These are phyloP conservation scores for Claviceps monticola DNA, from an alignment of 2,329 filamentous ascomycete genomes.

Conservation along the genomic window DNA sequence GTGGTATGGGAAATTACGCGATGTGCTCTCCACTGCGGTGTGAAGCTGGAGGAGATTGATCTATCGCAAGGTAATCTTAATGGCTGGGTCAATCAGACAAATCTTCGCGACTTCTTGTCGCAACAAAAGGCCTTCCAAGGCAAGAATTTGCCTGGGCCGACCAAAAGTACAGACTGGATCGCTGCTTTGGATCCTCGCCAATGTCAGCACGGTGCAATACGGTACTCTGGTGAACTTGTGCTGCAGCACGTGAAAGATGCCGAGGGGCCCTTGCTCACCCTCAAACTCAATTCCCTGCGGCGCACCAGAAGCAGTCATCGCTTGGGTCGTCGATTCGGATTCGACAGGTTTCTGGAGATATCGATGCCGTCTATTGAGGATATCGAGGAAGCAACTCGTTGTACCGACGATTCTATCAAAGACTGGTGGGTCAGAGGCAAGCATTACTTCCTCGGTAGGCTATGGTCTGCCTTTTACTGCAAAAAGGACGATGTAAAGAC, in stretches of 20 bases:
- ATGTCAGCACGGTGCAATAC: constrained; percentile 22
- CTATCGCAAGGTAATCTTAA: constrained; percentile 20
- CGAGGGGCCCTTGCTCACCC: constrained; percentile 26
- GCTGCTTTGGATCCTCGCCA: constrained; percentile 25
- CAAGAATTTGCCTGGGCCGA: constrained; percentile 34
- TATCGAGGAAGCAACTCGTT: constrained; percentile 15
- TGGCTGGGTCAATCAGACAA: constrained; percentile 28
- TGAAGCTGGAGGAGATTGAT: constrained; percentile 23
- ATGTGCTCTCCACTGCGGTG: constrained; percentile 30
- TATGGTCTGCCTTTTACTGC: constrained; percentile 34
- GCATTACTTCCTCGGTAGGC: constrained; percentile 32
- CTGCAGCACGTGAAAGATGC: constrained; percentile 16
- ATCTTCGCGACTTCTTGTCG: constrained; percentile 28
- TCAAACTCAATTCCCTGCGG: constrained; percentile 33
- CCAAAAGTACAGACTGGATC: constrained; percentile 30
- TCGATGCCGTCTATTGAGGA: constrained; percentile 30
- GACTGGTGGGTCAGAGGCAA: constrained; percentile 14
- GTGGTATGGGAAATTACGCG: constrained; percentile 40
- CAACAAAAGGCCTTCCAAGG: constrained; percentile 25
- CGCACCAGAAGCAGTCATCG: constrained; percentile 35
- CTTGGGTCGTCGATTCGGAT: constrained; percentile 39
- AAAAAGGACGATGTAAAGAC: constrained; percentile 25
- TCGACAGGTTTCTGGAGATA: constrained; percentile 45
- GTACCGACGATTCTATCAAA: constrained; percentile 18
- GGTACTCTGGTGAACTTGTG: constrained; percentile 29